Conservation (phyloP, 164 flowering plant species). For the Echeveria elegans region DNA sequence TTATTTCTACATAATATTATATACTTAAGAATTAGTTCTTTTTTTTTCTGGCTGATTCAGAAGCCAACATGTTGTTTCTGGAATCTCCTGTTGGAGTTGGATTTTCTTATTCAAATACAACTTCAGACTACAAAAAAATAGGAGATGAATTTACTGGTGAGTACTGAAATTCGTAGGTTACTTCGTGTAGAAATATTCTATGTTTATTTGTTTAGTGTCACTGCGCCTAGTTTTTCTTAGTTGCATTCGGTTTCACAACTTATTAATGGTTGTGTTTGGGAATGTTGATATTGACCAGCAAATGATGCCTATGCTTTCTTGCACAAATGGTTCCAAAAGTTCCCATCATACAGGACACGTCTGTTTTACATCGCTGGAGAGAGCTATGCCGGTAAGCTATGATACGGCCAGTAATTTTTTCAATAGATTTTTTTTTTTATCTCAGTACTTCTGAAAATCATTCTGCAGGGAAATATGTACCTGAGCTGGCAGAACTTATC, state of each 20-base stretch:
- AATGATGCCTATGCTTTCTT: conserved; percentile 71
- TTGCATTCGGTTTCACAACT: too few species aligned
- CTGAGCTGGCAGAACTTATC: conserved; percentile 77
- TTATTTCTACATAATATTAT: not conserved
- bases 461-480: conserved; percentile 77
- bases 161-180: not conserved
- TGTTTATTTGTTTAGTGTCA: too few species aligned
- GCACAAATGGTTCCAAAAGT: conserved; percentile 77
- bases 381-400: conserved; percentile 80
- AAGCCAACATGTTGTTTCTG: conserved; percentile 78
- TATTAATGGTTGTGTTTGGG: not conserved
- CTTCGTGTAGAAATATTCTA: too few species aligned
- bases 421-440: not conserved
- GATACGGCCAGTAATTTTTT: not conserved
- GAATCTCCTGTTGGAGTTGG: conserved; percentile 96
- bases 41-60: conserved; percentile 30
- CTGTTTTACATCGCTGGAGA: conserved; percentile 85
- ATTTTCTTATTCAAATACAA: conserved; percentile 74
- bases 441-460: not conserved
- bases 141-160: conserved; percentile 85
- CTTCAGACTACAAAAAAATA: conserved; percentile 48
- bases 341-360: conserved; percentile 51
- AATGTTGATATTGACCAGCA: conserved; percentile 26
- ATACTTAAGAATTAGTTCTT: not conserved
- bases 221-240: too few species aligned